Evolutionary conservation across 179 eudicot species (phyloP).

Genomic region (Beta corolliflora): DNA sequence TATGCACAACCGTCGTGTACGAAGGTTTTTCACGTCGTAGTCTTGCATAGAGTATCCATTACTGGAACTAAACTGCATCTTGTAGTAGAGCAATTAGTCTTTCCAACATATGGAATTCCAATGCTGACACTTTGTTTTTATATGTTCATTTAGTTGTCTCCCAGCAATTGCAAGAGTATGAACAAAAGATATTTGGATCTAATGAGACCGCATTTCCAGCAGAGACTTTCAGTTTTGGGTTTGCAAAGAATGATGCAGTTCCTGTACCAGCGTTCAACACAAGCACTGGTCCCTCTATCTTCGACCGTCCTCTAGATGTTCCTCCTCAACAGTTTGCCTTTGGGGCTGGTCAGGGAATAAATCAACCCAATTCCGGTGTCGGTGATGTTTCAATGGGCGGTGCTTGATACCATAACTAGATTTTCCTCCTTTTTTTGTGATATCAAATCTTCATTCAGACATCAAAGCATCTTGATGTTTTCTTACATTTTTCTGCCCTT

Average conservation of each 20-base stretch:
- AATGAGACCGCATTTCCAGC: slow-evolving; percentile 36
- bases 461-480: slow-evolving; percentile 18
- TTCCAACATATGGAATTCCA: background rate
- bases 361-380: slow-evolving; percentile 39
- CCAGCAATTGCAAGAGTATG: slow-evolving; percentile 68
- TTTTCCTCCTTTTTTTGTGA: background rate
- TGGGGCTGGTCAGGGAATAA: slow-evolving; percentile 57
- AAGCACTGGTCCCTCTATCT: slow-evolving; percentile 49
- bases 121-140: slow-evolving; percentile 11
- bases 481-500: slow-evolving; percentile 22
- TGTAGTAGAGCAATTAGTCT: background rate
- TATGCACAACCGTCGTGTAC: no score
- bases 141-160: slow-evolving; percentile 43
- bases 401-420: slow-evolving; percentile 36
- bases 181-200: slow-evolving; percentile 57
- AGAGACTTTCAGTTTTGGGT: slow-evolving; percentile 66
- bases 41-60: no score
- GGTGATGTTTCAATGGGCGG: slow-evolving; percentile 71
- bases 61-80: background rate
- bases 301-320: slow-evolving; percentile 45
- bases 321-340: slow-evolving; percentile 73
- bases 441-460: slow-evolving; percentile 11
- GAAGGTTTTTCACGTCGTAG: background rate
- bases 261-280: slow-evolving; percentile 56
- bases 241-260: slow-evolving; percentile 47